A percentile compares a stretch with the other conserved stretches of the same genome.
These are phyloP conservation scores for Lunularia cruciata DNA, from an alignment of 225 moss, liverwort and hornwort genomes.

Conservation along the genomic window DNA sequence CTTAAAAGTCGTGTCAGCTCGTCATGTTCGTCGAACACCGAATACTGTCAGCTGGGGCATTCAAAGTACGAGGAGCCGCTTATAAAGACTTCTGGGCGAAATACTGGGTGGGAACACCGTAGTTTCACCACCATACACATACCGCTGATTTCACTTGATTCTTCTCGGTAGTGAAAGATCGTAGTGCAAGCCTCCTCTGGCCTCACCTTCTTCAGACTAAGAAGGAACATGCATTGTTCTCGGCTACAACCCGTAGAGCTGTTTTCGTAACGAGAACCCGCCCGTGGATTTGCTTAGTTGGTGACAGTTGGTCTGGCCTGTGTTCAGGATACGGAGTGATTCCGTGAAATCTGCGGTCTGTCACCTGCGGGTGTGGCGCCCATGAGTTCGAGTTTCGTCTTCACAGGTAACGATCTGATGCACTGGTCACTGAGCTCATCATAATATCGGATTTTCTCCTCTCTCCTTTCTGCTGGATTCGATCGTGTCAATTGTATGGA, in stretches of 20 bases:
- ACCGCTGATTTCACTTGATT: background rate
- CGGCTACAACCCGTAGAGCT: too few species aligned
- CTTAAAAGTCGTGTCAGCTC: background rate
- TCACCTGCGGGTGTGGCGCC: background rate
- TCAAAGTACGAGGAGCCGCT: background rate
- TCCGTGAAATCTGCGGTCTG: constrained; percentile 6
- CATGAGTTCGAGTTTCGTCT: constrained; percentile 16
- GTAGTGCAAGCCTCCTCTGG: background rate
- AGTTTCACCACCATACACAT: background rate
- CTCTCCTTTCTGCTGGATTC: background rate
- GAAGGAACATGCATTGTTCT: too few species aligned
- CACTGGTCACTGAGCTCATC: too few species aligned
- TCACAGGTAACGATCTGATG: constrained; percentile 1
- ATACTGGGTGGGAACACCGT: background rate
- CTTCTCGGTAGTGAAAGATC: background rate
- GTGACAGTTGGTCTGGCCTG: constrained; percentile 8
- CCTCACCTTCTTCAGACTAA: too few species aligned
- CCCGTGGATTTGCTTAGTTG: background rate
- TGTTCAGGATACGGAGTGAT: constrained; percentile 8
- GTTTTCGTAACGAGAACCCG: background rate
- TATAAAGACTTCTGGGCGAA: background rate
- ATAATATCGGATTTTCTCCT: too few species aligned
- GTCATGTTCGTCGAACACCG: background rate
- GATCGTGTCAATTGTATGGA: background rate
- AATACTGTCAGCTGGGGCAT: background rate